Base-by-base conservation (phyloP, 169 alveolate genomes). In the Plasmodium gonderi region DNA sequence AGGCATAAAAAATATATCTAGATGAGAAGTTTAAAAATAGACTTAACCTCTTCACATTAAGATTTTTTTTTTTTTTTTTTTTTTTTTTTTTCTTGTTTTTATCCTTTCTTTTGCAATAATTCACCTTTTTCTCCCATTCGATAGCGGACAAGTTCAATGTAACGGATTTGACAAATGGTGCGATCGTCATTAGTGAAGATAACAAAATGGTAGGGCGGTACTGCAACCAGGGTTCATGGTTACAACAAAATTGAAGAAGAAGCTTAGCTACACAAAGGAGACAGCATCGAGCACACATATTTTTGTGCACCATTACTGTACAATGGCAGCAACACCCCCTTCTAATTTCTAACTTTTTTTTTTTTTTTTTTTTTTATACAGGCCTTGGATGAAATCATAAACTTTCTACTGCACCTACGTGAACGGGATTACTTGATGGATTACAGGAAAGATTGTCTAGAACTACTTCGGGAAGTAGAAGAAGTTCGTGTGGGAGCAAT, bases 131-230 rank as follows among this genome's bases (percentile, higher is more conserved):
- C 6, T 33, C 67, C 42, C 26, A 5, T 9, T 49, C 44, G 23
- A 7, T 20, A 82, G 92, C 92, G 74, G 76, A 82, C 42, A 82
- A 82, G 26, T 82, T 68, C 65, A 82, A 82, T 49, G 38, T 68
- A 17, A 69, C 92, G 42, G 92, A 82, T 20, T 60, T 82, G 36
- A 82, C 64, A 72, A 82, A 82, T 12, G 92, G 92, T 17, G 49
- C 77, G 29, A 29, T 82, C 36, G 20, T 6, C 6, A 82, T 82
- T 23, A 69, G 26, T 68, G 31, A n/a, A 49, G 92, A 82, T 17
- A 31, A 33, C 38, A 82, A 36, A 60, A 6, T 17, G 74, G 92
- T 82, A 47, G 17, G 60, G 33, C 12, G n/a, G n/a, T n/a, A n/a
- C n/a, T n/a, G n/a, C n/a, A n/a, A n/a, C n/a, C n/a, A n/a, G n/a